Evolutionary conservation across 805 yeast species (phyloP).

Genomic region (Metschnikowia hibisci): DNA sequence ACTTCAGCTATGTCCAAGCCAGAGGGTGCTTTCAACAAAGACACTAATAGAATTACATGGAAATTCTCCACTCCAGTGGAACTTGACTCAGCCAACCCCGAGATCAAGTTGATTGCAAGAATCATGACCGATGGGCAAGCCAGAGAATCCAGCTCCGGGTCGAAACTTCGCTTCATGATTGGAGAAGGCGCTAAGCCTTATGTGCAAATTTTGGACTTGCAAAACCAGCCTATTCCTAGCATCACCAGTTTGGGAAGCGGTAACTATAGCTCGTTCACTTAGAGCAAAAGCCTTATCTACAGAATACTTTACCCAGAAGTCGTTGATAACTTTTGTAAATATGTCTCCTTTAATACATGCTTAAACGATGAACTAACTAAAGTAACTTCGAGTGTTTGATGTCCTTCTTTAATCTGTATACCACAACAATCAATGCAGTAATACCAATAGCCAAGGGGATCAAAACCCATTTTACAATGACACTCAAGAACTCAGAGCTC

Average conservation of each 20-base stretch:
- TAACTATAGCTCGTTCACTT: slow-evolving; percentile 36
- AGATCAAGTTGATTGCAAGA: slow-evolving; percentile 75
- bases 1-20: slow-evolving; percentile 85
- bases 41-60: slow-evolving; percentile 85
- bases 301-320: neutral
- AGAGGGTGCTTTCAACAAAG: slow-evolving; percentile 85
- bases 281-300: slow-evolving; percentile 15
- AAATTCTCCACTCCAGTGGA: slow-evolving; percentile 46
- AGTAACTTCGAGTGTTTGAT: slow-evolving; percentile 59
- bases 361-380: slow-evolving; percentile 18
- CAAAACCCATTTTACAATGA: slow-evolving; percentile 36
- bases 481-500: slow-evolving; percentile 19
- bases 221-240: slow-evolving; percentile 40
- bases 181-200: slow-evolving; percentile 42
- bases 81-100: slow-evolving; percentile 36
- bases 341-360: too few species aligned
- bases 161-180: slow-evolving; percentile 60
- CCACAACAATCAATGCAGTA: slow-evolving; percentile 40
- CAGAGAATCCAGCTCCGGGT: slow-evolving; percentile 69
- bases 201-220: slow-evolving; percentile 31
- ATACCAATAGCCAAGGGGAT: slow-evolving; percentile 40
- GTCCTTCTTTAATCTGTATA: slow-evolving; percentile 55
- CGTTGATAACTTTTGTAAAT: too few species aligned
- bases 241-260: slow-evolving; percentile 48
- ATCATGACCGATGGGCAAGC: slow-evolving; percentile 73